A percentile compares a stretch with the other conserved stretches of the same genome.
Evolutionary conservation across 306 rosid species (phyloP).

Genomic region (Alnus glutinosa): DNA sequence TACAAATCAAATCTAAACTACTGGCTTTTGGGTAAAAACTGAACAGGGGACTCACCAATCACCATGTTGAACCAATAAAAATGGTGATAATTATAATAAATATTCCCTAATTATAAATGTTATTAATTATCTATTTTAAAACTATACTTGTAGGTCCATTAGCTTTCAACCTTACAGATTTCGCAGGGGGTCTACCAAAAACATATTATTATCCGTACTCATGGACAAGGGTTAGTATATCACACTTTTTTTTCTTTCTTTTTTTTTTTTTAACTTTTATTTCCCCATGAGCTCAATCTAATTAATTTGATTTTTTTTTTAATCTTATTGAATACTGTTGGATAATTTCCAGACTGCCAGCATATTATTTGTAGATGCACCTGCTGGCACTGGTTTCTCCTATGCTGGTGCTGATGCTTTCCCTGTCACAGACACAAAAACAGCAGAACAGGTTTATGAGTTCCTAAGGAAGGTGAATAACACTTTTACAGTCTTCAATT

Average conservation of each 20-base stretch:
- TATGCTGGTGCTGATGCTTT: constrained; percentile 12
- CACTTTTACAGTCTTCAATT: no score
- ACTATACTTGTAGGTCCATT: constrained; percentile 22
- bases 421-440: constrained; percentile 12
- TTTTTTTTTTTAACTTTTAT: background rate
- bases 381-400: constrained; percentile 33
- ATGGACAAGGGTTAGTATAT: constrained; percentile 20
- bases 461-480: constrained; percentile 21
- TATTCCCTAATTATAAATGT: background rate
- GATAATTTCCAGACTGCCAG: constrained; percentile 9
- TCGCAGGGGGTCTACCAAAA: constrained; percentile 10
- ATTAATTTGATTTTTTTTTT: background rate
- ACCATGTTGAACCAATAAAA: background rate
- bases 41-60: background rate
- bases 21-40: background rate
- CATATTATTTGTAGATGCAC: constrained; percentile 30
- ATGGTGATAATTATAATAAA: background rate
- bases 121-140: background rate
- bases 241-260: background rate
- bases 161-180: constrained; percentile 12
- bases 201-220: constrained; percentile 17
- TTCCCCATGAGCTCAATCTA: background rate
- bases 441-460: constrained; percentile 7
- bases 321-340: background rate
- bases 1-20: background rate